phyloP scores from a whole-genome alignment of 768 basidiomycete species.

The Boletales sp. region DNA sequence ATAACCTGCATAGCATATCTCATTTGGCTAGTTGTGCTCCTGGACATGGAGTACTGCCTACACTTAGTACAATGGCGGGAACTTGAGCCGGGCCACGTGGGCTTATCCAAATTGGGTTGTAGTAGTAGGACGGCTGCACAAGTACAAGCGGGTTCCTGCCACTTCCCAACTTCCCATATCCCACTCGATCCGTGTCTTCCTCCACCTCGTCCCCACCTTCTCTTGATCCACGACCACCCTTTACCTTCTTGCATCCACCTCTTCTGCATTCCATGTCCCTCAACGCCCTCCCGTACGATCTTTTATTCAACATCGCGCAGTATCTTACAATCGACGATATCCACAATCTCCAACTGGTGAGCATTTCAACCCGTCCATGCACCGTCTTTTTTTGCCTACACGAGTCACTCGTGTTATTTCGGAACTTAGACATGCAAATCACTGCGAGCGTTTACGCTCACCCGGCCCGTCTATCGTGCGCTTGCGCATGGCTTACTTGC shows the following conservation, averaged over 20 bases:
- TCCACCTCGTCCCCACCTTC: neutral
- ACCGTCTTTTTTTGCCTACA: neutral
- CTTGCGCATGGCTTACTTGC: conserved; percentile 60
- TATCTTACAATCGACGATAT: conserved; percentile 61
- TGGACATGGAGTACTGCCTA: too few relatives aligned
- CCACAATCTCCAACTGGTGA: conserved; percentile 57
- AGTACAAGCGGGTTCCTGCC: conserved; percentile 5
- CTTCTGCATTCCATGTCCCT: conserved; percentile 26
- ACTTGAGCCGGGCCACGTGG: neutral
- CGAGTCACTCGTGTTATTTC: neutral
- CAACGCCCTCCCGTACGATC: conserved; percentile 60
- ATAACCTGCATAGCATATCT: too few relatives aligned
- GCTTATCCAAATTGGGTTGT: conserved; percentile 10
- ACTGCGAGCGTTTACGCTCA: conserved; percentile 56
- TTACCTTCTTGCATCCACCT: neutral
- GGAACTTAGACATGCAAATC: conserved; percentile 55
- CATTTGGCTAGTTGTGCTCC: too few relatives aligned
- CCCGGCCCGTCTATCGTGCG: conserved; percentile 65
- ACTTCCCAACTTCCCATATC: conserved; percentile 11
- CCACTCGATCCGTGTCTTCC: conserved; percentile 10
- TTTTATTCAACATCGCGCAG: conserved; percentile 63
- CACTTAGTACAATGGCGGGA: too few relatives aligned
- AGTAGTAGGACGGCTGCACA: neutral
- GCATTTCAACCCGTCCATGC: conserved; percentile 19
- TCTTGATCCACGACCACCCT: conserved; percentile 6